These are phyloP conservation scores for Tephrocybe sp. DNA, from an alignment of 768 basidiomycete genomes.

Conservation along the genomic window DNA sequence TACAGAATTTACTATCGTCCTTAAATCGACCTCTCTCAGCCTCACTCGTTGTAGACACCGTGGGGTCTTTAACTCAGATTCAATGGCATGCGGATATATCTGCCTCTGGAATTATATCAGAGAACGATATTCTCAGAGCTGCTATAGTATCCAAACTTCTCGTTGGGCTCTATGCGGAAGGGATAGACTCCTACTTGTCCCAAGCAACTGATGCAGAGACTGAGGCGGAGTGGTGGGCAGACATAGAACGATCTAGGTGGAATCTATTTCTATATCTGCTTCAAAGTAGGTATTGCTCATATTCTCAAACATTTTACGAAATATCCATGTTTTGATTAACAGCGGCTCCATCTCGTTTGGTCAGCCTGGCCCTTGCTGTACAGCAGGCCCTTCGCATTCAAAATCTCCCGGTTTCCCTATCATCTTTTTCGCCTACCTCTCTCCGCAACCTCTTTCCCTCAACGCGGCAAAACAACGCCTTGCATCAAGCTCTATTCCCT, in stretches of 20 bases:
- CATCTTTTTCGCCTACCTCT: constrained; percentile 46
- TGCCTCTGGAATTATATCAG: constrained; percentile 20
- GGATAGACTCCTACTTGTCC: constrained; percentile 60
- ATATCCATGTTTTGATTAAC: not conserved
- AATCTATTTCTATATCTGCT: constrained; percentile 66
- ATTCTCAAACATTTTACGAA: not conserved
- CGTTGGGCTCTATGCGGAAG: constrained; percentile 61
- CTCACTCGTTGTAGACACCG: constrained; percentile 22
- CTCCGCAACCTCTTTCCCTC: constrained; percentile 49
- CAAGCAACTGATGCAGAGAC: constrained; percentile 71
- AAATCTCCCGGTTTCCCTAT: constrained; percentile 45
- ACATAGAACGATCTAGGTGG: constrained; percentile 58
- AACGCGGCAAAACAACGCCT: constrained; percentile 45
- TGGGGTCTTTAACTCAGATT: constrained; percentile 27
- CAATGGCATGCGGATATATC: constrained; percentile 18
- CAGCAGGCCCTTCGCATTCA: constrained; percentile 40
- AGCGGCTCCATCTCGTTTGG: constrained; percentile 49
- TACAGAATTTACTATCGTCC: constrained; percentile 38
- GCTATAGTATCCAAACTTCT: constrained; percentile 51
- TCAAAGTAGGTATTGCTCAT: constrained; percentile 59
- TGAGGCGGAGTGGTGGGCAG: constrained; percentile 86
- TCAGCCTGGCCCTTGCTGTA: constrained; percentile 36
- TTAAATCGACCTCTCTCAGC: constrained; percentile 29
- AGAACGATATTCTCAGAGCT: constrained; percentile 38
- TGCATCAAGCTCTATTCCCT: constrained; percentile 66